Percentiles rank a stretch among this genome's conserved stretches.
phyloP scores from a whole-genome alignment of 2,329 filamentous ascomycete species.

The Neocatenulostroma microsporum region DNA sequence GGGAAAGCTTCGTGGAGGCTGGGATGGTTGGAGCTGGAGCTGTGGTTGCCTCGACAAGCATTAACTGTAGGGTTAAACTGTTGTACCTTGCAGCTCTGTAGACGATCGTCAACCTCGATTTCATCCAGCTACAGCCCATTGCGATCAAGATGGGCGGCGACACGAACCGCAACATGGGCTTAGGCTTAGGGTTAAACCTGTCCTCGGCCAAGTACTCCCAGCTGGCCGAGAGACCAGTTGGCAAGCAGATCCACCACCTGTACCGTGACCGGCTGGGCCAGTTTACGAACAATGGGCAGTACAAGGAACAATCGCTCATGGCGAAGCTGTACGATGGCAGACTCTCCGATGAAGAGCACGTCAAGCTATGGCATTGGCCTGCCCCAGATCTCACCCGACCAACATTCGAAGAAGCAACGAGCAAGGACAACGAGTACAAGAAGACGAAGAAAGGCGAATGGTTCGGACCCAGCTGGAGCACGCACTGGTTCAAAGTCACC shows the following conservation, averaged over 20 bases:
- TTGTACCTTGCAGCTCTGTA: background rate
- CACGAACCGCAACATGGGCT: slow-evolving; percentile 18
- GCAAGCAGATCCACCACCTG: slow-evolving; percentile 75
- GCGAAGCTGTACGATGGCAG: slow-evolving; percentile 66
- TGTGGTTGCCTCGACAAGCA: no score
- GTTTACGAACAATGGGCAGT: slow-evolving; percentile 70
- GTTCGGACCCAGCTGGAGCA: slow-evolving; percentile 94
- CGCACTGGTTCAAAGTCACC: slow-evolving; percentile 89
- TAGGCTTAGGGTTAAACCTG: no score
- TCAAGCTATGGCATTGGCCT: slow-evolving; percentile 61
- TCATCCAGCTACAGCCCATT: background rate
- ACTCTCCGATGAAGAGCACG: slow-evolving; percentile 61
- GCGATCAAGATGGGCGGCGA: slow-evolving; percentile 32
- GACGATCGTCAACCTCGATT: background rate
- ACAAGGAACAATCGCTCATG: slow-evolving; percentile 29
- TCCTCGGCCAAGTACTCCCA: slow-evolving; percentile 39
- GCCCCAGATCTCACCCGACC: slow-evolving; percentile 73
- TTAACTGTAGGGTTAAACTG: no score
- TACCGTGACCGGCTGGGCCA: slow-evolving; percentile 75
- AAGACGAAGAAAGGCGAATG: slow-evolving; percentile 65
- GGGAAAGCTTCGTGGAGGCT: no score
- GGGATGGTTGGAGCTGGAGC: no score
- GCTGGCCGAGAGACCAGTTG: slow-evolving; percentile 48
- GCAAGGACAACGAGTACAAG: slow-evolving; percentile 58
- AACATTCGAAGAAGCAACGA: slow-evolving; percentile 73